A percentile compares a stretch with the other conserved stretches of the same genome.
These are phyloP conservation scores for Rasamsonia emersonii DNA, from an alignment of 2,329 filamentous ascomycete species.

Conservation along the genomic window DNA sequence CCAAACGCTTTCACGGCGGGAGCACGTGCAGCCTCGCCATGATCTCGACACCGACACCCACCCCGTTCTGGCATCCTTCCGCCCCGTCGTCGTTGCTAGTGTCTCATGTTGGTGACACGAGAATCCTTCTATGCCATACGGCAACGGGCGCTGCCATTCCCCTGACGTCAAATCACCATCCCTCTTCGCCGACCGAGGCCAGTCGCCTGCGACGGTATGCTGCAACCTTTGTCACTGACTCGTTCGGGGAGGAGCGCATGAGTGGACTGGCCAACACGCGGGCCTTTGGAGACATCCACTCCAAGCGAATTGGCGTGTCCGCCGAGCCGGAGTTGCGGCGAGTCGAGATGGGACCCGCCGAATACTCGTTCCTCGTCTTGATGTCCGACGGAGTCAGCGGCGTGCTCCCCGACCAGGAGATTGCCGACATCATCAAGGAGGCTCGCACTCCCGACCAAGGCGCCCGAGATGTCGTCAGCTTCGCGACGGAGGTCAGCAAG, in stretches of 20 bases:
- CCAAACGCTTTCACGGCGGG: conserved; percentile 78
- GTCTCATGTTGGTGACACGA: conserved; percentile 88
- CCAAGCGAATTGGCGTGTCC: conserved; percentile 86
- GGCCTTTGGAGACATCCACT: conserved; percentile 84
- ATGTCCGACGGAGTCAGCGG: conserved; percentile 85
- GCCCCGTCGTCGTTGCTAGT: conserved; percentile 75
- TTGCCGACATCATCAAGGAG: conserved; percentile 93
- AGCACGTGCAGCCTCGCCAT: conserved; percentile 85
- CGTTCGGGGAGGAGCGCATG: conserved; percentile 95
- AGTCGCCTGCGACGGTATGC: conserved; percentile 78
- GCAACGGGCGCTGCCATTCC: conserved; percentile 70
- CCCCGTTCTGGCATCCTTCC: conserved; percentile 90
- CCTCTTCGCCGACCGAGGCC: conserved; percentile 75
- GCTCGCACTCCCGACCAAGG: conserved; percentile 83
- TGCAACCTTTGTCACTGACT: conserved; percentile 82
- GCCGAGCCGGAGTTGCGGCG: conserved; percentile 85
- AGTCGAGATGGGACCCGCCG: conserved; percentile 68
- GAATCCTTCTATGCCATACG: conserved; percentile 82
- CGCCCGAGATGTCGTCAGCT: conserved; percentile 68
- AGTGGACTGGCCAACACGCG: conserved; percentile 88
- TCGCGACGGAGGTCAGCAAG: conserved; percentile 73
- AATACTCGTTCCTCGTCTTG: conserved; percentile 83
- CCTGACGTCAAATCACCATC: conserved; percentile 85
- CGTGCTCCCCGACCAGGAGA: conserved; percentile 81
- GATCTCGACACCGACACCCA: conserved; percentile 83